Percentiles rank a stretch among this genome's conserved stretches.
These are phyloP conservation scores for Geotrichum reessii DNA, from an alignment of 1,139 yeast species.

Conservation along the genomic window DNA sequence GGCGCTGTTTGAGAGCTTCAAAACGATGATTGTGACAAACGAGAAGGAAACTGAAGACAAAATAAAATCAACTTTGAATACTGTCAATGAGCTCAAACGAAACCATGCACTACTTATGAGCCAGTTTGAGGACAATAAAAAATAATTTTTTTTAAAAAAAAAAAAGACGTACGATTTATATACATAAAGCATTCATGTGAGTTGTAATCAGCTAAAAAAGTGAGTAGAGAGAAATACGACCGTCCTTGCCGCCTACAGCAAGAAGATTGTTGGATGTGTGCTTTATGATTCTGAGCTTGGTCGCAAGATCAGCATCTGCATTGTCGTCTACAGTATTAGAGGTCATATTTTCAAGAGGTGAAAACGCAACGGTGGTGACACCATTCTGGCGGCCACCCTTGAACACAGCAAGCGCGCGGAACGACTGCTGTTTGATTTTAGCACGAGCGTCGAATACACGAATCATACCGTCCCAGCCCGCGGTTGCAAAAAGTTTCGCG, in stretches of 20 bases:
- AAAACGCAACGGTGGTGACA: slow-evolving; percentile 28
- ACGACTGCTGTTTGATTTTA: background rate
- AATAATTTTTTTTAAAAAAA: background rate
- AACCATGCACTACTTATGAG: background rate
- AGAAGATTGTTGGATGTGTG: slow-evolving; percentile 27
- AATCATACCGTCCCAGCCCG: slow-evolving; percentile 41
- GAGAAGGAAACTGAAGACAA: slow-evolving; percentile 7
- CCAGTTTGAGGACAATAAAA: background rate
- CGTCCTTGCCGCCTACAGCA: slow-evolving; percentile 39
- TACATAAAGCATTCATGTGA: slow-evolving; percentile 28
- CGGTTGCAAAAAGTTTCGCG: slow-evolving; percentile 31
- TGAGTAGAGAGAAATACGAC: slow-evolving; percentile 34
- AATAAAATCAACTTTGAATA: slow-evolving; percentile 7
- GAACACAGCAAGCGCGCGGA: slow-evolving; percentile 32
- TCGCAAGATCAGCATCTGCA: background rate
- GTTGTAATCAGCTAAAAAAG: slow-evolving; percentile 24
- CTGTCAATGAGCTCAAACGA: slow-evolving; percentile 5
- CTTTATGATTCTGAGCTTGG: slow-evolving; percentile 15
- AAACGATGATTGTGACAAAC: background rate
- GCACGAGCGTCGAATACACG: slow-evolving; percentile 28
- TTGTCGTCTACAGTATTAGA: background rate
- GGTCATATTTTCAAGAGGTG: slow-evolving; percentile 15
- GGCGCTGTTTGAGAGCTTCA: slow-evolving; percentile 7
- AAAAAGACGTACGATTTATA: background rate
- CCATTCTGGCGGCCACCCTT: slow-evolving; percentile 31